Percentiles rank a stretch among this genome's conserved stretches.
Conservation (phyloP, 352 stramenopile genomes). For the Nothophytophthora sp. region DNA sequence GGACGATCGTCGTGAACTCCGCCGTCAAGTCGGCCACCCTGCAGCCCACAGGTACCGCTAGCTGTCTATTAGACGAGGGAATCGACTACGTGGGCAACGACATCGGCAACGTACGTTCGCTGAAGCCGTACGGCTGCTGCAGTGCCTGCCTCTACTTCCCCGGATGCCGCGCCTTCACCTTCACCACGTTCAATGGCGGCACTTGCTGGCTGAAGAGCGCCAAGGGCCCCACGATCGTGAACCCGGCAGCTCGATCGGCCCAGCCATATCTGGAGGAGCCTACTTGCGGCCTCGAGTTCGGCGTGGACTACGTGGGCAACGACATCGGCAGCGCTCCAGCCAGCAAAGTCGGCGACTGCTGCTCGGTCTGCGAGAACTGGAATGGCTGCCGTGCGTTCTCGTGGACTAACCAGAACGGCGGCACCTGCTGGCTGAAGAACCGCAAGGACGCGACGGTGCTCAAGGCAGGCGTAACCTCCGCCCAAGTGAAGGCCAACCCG, state of each 20-base stretch:
- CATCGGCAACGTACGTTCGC: constrained; percentile 9
- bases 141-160: background rate
- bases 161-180: too few relatives aligned
- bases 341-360: constrained; percentile 3
- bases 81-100: constrained; percentile 21
- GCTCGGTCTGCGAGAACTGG: constrained; percentile 21
- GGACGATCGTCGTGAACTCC: constrained; percentile 13
- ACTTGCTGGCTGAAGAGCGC: too few relatives aligned
- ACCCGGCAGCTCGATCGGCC: too few relatives aligned
- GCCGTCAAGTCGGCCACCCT: constrained; percentile 12
- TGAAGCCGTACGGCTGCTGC: constrained; percentile 15
- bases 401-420: constrained; percentile 5
- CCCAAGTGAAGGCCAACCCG: too few relatives aligned
- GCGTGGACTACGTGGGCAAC: constrained; percentile 22
- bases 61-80: constrained; percentile 14
- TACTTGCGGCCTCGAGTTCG: too few relatives aligned
- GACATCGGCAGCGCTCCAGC: constrained; percentile 10
- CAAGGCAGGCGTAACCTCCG: too few relatives aligned
- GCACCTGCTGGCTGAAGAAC: constrained; percentile 13
- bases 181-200: too few relatives aligned
- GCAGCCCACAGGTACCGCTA: constrained; percentile 4
- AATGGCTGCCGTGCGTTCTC: constrained; percentile 21
- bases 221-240: too few relatives aligned
- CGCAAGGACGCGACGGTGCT: background rate
- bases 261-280: too few relatives aligned